These are phyloP conservation scores for Dimocarpus longan DNA, from an alignment of 345 rosid species.

Conservation along the genomic window DNA sequence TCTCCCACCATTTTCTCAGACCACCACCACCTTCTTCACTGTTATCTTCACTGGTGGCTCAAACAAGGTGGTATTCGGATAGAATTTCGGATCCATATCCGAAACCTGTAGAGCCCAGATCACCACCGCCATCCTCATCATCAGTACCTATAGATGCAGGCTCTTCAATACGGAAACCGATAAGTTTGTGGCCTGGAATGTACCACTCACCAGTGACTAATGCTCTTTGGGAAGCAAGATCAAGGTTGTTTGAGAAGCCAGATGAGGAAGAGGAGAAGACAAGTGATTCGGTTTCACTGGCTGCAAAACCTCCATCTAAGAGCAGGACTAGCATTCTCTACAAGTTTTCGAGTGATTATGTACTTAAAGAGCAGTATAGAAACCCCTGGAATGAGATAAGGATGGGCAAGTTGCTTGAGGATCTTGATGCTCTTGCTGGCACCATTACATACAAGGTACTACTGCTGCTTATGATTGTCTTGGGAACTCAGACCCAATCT, in stretches of 20 bases:
- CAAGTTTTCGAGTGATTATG: slow-evolving; percentile 69
- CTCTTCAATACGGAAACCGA: slow-evolving; percentile 73
- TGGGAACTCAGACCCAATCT: no score
- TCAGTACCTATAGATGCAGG: slow-evolving; percentile 71
- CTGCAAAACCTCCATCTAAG: slow-evolving; percentile 55
- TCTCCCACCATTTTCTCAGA: not conserved
- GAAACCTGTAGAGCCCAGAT: not conserved
- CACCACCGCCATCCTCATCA: not conserved
- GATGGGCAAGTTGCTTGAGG: slow-evolving; percentile 83
- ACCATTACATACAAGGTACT: slow-evolving; percentile 84
- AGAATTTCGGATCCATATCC: slow-evolving; percentile 24
- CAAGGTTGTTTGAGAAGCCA: slow-evolving; percentile 52
- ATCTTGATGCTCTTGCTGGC: slow-evolving; percentile 95
- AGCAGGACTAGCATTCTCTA: slow-evolving; percentile 78
- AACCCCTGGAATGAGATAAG: slow-evolving; percentile 89
- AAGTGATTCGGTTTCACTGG: slow-evolving; percentile 30
- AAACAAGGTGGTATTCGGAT: slow-evolving; percentile 31
- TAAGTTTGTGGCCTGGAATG: slow-evolving; percentile 96
- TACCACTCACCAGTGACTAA: slow-evolving; percentile 92
- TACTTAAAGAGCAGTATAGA: slow-evolving; percentile 80
- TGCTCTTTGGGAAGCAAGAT: slow-evolving; percentile 91
- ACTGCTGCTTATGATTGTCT: not conserved
- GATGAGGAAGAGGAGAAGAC: slow-evolving; percentile 30
- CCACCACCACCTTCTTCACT: not conserved
- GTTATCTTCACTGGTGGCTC: not conserved